Base-by-base conservation (phyloP, 2,329 filamentous ascomycete genomes). In the Venturia aucupariae region DNA sequence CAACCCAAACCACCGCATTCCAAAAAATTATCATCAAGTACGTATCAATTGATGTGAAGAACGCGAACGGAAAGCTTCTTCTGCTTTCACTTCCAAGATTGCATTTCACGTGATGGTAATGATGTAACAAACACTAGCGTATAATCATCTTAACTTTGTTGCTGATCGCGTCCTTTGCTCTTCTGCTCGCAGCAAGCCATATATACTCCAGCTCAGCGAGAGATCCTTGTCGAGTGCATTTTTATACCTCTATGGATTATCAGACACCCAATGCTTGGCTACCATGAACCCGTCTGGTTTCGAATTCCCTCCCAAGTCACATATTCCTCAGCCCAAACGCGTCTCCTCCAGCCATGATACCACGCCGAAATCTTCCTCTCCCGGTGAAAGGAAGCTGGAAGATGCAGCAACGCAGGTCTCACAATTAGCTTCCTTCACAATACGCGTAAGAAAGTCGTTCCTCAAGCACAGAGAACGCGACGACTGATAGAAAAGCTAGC, bases 401-500 rank as follows among this genome's bases (percentile, higher is more conserved):
- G 30, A 22, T n/a, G 30, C 19, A 8, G 30, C 11, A 35, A 35
- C 51, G 6, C 27, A 57, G 8, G 51, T 57, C 17, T 57, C 51
- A 5, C 51, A 57, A n/a, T 22, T 35, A 35, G 4, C 51, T 8
- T 35, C 51, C 7, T 57, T 57, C 15, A 57, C 51, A 35, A 57
- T 57, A 57, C 51, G 30, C 51, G 51, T 57, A 57, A 57, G 51
- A 57, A 32, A 32, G 7, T 35, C 15, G 6, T 32, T 19, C 30
- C 8, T 13, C 8, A 11, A 24, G 51, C 6, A 57, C 10, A 4
- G 19, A 8, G 19, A 30, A 61, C 38, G 41, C 38, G 22, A 61
- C 24, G 11, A 60, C 59, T 60, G 27, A 60, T 22, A 17, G 24
- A 41, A 30, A 41, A 60, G 24, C 22, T 64, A 72, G 66, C 70